These are phyloP conservation scores for Ephemerocybe angulata DNA, from an alignment of 768 basidiomycete genomes.

Conservation along the genomic window DNA sequence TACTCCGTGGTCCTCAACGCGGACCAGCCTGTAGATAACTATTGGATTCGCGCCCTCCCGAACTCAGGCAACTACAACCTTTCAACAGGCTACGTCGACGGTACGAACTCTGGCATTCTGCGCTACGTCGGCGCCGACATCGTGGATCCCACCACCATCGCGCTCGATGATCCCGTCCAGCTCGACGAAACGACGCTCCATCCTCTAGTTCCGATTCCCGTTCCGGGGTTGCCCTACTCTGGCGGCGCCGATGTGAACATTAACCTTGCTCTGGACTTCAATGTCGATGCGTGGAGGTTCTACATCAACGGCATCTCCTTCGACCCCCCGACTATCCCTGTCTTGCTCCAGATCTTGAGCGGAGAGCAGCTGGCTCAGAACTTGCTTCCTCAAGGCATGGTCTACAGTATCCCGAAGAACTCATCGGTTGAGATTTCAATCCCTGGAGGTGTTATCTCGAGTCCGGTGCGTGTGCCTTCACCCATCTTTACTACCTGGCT, in stretches of 20 bases:
- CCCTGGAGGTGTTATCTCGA: slow-evolving; percentile 25
- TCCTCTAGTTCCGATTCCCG: slow-evolving; percentile 15
- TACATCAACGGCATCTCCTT: slow-evolving; percentile 14
- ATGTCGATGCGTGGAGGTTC: slow-evolving; percentile 8
- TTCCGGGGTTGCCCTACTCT: slow-evolving; percentile 20
- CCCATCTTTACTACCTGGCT: neutral
- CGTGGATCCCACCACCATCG: slow-evolving; percentile 21
- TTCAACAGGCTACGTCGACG: slow-evolving; percentile 22
- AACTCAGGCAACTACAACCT: slow-evolving; percentile 14
- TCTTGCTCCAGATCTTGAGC: slow-evolving; percentile 49
- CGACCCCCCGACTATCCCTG: slow-evolving; percentile 36
- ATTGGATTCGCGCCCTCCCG: slow-evolving; percentile 36
- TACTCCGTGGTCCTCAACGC: slow-evolving; percentile 38
- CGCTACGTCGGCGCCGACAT: slow-evolving; percentile 37
- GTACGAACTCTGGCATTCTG: slow-evolving; percentile 42
- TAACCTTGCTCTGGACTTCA: slow-evolving; percentile 16
- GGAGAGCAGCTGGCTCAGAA: slow-evolving; percentile 36
- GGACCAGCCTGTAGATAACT: slow-evolving; percentile 39
- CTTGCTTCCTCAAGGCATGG: slow-evolving; percentile 38
- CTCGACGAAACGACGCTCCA: slow-evolving; percentile 22
- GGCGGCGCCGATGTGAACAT: slow-evolving; percentile 21
- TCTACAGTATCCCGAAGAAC: slow-evolving; percentile 42
- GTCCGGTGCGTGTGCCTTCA: slow-evolving; percentile 1
- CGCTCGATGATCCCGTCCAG: slow-evolving; percentile 5
- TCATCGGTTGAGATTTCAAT: slow-evolving; percentile 48